Base-by-base conservation (phyloP, 257 asterid species). In the Plantago elongata region DNA sequence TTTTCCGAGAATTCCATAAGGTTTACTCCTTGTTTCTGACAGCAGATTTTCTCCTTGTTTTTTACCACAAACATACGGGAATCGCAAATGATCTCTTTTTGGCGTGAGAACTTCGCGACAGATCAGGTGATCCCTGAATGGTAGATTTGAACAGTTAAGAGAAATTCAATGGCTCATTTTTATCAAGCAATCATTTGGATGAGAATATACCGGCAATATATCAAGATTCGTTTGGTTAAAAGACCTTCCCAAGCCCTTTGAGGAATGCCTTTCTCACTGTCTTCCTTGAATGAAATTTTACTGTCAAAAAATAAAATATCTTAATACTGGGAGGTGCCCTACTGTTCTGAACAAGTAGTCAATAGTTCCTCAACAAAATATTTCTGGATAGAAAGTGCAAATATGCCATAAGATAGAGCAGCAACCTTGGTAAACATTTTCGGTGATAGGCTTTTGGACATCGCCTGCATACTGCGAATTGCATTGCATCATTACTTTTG, bases 381-480 rank as follows among this genome's bases (percentile, higher is more conserved):
- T 46, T 66, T 56, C 58, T 45, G 55, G 45, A 57, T 65, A 44
- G 48, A 52, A 59, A 45, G 16, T 34, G 8, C 40, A 34, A 34
- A 34, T 34, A 4, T 51, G 13, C 17, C 38, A 34, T 13, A 49
- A 67, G 46, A 50, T n/a, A 4, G 14, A 55, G 22, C 57, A 64
- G 64, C 60, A 69, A 86, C 91, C 89, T 81, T 64, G 91, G 95
- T 74, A 86, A 77, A 75, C 95, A 86, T 83, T 83, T 83, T 64
- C 85, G 74, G 38, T 83, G 95, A 69, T 83, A 86, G 60, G 87
- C 86, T 78, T 57, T 86, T 27, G 91, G 95, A 70, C 95, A 86
- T 56, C 89, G 87, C 62, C 95, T 75, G 74, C 95, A 86, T 67
- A 83, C 48, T 51, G 90, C 91, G 70, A 86, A 86, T 63, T 79